Evolutionary conservation across 768 basidiomycete species (phyloP), one percentile per base, ranked within the genome.

Genomic region (Pleurotus platypus): DNA sequence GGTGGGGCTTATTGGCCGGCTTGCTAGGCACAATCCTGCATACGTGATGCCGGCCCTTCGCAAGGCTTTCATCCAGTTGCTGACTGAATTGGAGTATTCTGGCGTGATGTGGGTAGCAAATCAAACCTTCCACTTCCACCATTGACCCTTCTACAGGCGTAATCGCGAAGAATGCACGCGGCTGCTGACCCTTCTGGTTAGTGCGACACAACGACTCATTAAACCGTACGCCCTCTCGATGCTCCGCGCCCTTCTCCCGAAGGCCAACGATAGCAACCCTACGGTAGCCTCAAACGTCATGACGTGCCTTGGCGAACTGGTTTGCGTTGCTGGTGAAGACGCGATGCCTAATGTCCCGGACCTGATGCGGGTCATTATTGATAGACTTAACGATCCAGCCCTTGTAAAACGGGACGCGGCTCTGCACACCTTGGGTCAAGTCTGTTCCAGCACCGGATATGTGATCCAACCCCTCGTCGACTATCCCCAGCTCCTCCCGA

Each of bases 31-130:
- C 71, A 99, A 99, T 66, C 97, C 97, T 0, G 97, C 97, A 13
- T 97, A 98, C 75, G 94, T 99, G 16, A 98, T 99, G 90, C 96
- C 97, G 7, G 94, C 93, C 3, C 77, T 99, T 20, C 83, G 97
- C 47, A 98, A 98, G 71, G 88, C 94, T 1, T 77, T 99, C 58
- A 97, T 98, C 56, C 96, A 98, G 67, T 81, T 99, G 5, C 77
- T 99, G 57, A 98, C 97, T 0, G 97, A 98, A 72, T 75, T 99
- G 38, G 95, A 98, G 73, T 98, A 98, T 66, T 93, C 94, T 3
- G 94, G 91, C 2, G 86, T 94, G 50, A 72, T 76, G 94, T 85
- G 56, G 24, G 65, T 64, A 3, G 12, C 12, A 15, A 49, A 16
- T 7, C 1, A 47, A 13, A 16, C 1, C 20, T 54, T 40, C n/a